Percentiles rank a stretch among this genome's conserved stretches.
Evolutionary conservation across 306 rosid species (phyloP).

Genomic region (Biancaea sappan): DNA sequence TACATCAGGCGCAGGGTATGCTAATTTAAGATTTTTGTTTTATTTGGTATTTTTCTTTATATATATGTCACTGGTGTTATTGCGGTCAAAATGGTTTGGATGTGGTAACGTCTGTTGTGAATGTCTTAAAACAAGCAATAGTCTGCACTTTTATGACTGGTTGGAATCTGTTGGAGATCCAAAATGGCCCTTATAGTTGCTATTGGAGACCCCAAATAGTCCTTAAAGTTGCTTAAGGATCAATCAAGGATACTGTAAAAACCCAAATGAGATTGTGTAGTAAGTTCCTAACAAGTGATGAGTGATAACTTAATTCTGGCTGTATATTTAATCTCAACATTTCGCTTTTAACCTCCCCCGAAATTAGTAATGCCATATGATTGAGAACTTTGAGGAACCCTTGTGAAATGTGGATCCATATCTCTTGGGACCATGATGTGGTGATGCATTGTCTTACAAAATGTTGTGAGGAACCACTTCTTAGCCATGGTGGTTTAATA

Average conservation of each 20-base stretch:
- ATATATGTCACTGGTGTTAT: background rate
- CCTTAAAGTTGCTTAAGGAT: background rate
- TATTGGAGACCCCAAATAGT: background rate
- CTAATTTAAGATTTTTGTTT: background rate
- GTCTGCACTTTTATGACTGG: background rate
- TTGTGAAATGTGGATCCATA: background rate
- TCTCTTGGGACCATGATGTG: background rate
- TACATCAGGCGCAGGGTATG: constrained; percentile 82
- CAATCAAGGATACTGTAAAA: background rate
- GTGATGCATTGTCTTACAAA: background rate
- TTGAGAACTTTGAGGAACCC: background rate
- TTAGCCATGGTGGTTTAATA: background rate
- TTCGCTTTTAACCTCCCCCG: background rate
- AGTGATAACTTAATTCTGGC: background rate
- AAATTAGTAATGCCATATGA: background rate
- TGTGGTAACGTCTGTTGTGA: background rate
- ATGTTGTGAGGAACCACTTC: background rate
- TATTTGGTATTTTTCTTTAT: background rate
- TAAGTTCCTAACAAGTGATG: background rate
- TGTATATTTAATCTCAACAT: background rate
- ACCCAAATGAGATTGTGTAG: background rate
- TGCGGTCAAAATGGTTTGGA: background rate
- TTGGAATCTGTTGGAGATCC: background rate
- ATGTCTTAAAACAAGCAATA: background rate
- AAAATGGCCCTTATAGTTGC: background rate